A percentile compares a stretch with the other conserved stretches of the same genome.
Conservation (phyloP, 306 rosid species). For the Ammopiptanthus mongolicus region DNA sequence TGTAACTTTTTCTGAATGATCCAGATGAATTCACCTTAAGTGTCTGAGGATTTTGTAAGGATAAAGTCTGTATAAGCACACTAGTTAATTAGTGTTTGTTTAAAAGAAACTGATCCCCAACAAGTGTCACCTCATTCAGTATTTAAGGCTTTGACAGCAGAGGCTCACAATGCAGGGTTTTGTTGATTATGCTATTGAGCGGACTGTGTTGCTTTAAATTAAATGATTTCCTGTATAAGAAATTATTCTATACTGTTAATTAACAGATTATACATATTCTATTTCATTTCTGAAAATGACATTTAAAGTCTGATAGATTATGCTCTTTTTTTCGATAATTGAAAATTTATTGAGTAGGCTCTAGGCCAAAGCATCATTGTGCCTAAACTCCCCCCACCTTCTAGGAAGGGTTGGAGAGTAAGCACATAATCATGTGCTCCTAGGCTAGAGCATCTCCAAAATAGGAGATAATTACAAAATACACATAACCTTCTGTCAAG, state of each 20-base stretch:
- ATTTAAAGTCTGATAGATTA: neutral
- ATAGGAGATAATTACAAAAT: too few species aligned
- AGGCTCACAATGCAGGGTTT: conserved; percentile 23
- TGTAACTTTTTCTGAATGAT: neutral
- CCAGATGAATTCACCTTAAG: neutral
- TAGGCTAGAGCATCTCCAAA: too few species aligned
- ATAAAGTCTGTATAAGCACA: neutral
- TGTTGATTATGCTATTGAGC: conserved; percentile 8
- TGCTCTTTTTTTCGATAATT: too few species aligned
- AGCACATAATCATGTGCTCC: too few species aligned
- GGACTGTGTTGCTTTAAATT: conserved; percentile 1
- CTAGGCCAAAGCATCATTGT: too few species aligned
- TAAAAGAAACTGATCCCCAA: conserved; percentile 15
- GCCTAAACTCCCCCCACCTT: too few species aligned
- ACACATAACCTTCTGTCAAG: too few species aligned
- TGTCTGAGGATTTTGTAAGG: neutral
- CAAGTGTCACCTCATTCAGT: conserved; percentile 17
- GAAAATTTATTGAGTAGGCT: too few species aligned
- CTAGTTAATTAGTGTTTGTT: neutral
- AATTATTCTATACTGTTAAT: conserved; percentile 21
- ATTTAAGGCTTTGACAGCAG: conserved; percentile 16
- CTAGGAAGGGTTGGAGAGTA: too few species aligned
- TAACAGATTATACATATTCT: conserved; percentile 19
- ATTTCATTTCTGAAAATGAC: conserved; percentile 11
- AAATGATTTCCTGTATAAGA: neutral